Base-by-base conservation (phyloP, 192 early-diverging fungal genomes). In the Coemansia sp. region DNA sequence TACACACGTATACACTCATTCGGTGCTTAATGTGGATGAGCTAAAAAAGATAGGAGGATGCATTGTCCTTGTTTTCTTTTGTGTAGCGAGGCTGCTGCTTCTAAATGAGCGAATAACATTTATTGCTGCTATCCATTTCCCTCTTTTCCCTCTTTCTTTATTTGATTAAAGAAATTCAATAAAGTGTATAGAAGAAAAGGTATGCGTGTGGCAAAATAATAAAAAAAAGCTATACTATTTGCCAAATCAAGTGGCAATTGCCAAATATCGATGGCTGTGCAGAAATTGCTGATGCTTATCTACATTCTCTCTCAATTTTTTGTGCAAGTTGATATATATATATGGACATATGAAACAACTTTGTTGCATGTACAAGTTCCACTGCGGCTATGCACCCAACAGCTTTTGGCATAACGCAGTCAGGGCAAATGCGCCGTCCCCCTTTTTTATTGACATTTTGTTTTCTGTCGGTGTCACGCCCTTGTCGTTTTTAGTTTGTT, bases 241-340 rank as follows among this genome's bases (percentile, higher is more conserved):
- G 22, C 18, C 51, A 52, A 28, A 28, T 52, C 31, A 57, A 33
- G 56, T 57, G 31, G 31, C 31, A 57, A 57, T 32, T n/a, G 25
- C 32, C 16, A 33, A 49, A 20, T 34, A 80, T 80, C 71, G 72
- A 80, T 74, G 70, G 38, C 25, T 60, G 48, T 74, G 77, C 77
- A 80, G 77, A 74, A 70, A 80, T 80, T 80, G 65, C 71, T 68
- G 75, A 77, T 77, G 59, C 60, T 48, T 77, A 77, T 77, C 75
- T n/a, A n/a, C 3, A 12, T 45, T 45, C 12, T 3, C 42, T 16
- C 42, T 16, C 42, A 45, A 45, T 45, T 45, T 14, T 14, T 45
- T 45, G 8, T 36, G 4, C 8, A 36, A 4, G 34, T 6, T 14
- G n/a, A n/a, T 45, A 7, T 45, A 45, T 45, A 45, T 45, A 45